Percentiles rank a stretch among this genome's conserved stretches.
Evolutionary conservation across 2,329 filamentous ascomycete genomes (phyloP).

Genomic region (Onygena corvina): DNA sequence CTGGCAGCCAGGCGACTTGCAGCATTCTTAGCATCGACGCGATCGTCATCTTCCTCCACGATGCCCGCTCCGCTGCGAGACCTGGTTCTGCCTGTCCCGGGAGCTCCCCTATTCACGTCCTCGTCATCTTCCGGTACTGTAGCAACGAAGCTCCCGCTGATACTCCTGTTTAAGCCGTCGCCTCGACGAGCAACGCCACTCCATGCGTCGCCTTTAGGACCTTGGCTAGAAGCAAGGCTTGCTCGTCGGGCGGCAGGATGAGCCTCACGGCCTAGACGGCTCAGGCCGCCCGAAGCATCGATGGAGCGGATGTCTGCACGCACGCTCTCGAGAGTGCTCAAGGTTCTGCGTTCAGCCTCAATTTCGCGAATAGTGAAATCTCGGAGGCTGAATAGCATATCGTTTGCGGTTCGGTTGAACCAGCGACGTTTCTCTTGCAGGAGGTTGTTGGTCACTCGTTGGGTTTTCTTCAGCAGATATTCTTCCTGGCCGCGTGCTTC

Average conservation of each 20-base stretch:
- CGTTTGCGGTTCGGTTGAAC: conserved; percentile 76
- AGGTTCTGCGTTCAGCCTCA: conserved; percentile 80
- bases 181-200: conserved; percentile 78
- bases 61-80: conserved; percentile 29
- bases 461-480: conserved; percentile 72
- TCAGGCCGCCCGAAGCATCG: conserved; percentile 79
- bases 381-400: conserved; percentile 69
- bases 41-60: conserved; percentile 67
- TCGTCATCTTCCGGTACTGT: conserved; percentile 52
- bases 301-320: conserved; percentile 87
- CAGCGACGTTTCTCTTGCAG: conserved; percentile 79
- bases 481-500: conserved; percentile 74
- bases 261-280: conserved; percentile 74
- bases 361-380: conserved; percentile 93
- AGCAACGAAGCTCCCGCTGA: conserved; percentile 60
- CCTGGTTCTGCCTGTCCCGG: conserved; percentile 36
- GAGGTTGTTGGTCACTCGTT: conserved; percentile 78
- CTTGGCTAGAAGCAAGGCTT: conserved; percentile 76
- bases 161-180: conserved; percentile 64
- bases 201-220: conserved; percentile 96
- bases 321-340: conserved; percentile 86
- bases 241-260: conserved; percentile 64
- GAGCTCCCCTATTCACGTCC: conserved; percentile 37
- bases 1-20: conserved; percentile 86
- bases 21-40: conserved; percentile 89